phyloP scores from a whole-genome alignment of 1,284 basidiomycete species.

The Sporisorium exsertum region DNA sequence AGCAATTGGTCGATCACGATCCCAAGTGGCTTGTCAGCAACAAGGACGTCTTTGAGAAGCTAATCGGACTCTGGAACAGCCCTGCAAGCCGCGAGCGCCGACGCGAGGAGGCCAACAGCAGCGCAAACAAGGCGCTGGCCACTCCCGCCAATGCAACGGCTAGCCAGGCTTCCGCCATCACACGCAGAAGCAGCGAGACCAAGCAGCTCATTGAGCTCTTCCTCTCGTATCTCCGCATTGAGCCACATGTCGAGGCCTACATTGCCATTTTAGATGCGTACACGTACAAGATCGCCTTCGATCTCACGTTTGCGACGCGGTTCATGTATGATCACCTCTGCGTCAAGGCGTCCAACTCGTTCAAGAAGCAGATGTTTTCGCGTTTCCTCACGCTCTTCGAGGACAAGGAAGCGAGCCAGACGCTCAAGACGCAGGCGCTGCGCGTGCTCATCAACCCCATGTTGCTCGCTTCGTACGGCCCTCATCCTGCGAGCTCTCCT shows the following conservation, averaged over 20 bases:
- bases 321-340: slow-evolving; percentile 92
- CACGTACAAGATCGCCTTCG: slow-evolving; percentile 83
- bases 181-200: slow-evolving; percentile 74
- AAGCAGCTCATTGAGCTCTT: slow-evolving; percentile 78
- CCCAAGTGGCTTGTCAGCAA: slow-evolving; percentile 77
- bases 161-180: slow-evolving; percentile 8
- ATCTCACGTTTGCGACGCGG: slow-evolving; percentile 82
- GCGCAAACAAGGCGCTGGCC: slow-evolving; percentile 34
- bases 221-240: slow-evolving; percentile 72
- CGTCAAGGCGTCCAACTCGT: slow-evolving; percentile 73
- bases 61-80: slow-evolving; percentile 69
- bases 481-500: slow-evolving; percentile 25
- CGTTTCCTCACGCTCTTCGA: slow-evolving; percentile 89
- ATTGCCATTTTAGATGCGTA: slow-evolving; percentile 89
- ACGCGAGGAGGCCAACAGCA: slow-evolving; percentile 53
- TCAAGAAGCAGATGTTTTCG: slow-evolving; percentile 84
- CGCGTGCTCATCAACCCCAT: slow-evolving; percentile 90
- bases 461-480: slow-evolving; percentile 79
- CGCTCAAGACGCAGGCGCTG: slow-evolving; percentile 86
- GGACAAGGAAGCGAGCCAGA: slow-evolving; percentile 77
- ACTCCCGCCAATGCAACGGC: slow-evolving; percentile 17
- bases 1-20: slow-evolving; percentile 79
- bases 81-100: slow-evolving; percentile 50
- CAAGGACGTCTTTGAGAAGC: slow-evolving; percentile 64
- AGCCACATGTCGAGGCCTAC: slow-evolving; percentile 84